Evolutionary conservation across 257 asterid species (phyloP), one percentile per base, ranked within the genome.

Genomic region (Solanum dulcamara): DNA sequence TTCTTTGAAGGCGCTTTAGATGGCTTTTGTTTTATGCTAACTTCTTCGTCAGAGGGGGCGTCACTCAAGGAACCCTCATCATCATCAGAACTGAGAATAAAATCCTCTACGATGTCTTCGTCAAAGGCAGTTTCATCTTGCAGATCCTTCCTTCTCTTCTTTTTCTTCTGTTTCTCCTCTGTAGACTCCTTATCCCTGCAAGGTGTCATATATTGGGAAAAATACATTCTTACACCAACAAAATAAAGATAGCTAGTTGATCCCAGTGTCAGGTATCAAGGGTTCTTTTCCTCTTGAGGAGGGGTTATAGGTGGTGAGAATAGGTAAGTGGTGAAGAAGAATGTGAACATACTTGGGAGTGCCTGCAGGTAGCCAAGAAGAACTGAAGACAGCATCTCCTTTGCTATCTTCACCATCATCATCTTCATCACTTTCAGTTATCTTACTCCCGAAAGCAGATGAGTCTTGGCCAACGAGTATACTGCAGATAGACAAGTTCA

Each of bases 51-150:
- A 17, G 90, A 89, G 13, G 75, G 85, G 51, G 71, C 28, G 33
- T 88, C 89, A 66, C 86, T 88, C 18, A 82, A 10, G 10, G 87
- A 89, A 84, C 84, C 84, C n/a, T 90, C 93, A 2, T 91, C 97
- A 11, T 94, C 98, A 53, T 96, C 98, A 2, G 95, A 92, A 89
- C 98, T 96, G 74, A 95, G 94, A 71, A 93, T 83, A 68, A 94
- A 92, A 81, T 96, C 98, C 90, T 93, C 96, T 28, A 94, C 90
- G 13, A 96, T 87, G 85, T 96, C 99, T 85, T 94, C 98, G 59
- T 92, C 97, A 10, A 71, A 22, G 44, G 89, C 92, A 38, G 64
- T 84, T 64, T 84, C 90, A 11, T 88, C 93, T 15, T 70, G 68
- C 68, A 87, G 87, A 53, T 86, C 88, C 77, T 83, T 85, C 38